These are phyloP conservation scores for Didymella sp. DNA, from an alignment of 2,329 filamentous ascomycete species.

Conservation along the genomic window DNA sequence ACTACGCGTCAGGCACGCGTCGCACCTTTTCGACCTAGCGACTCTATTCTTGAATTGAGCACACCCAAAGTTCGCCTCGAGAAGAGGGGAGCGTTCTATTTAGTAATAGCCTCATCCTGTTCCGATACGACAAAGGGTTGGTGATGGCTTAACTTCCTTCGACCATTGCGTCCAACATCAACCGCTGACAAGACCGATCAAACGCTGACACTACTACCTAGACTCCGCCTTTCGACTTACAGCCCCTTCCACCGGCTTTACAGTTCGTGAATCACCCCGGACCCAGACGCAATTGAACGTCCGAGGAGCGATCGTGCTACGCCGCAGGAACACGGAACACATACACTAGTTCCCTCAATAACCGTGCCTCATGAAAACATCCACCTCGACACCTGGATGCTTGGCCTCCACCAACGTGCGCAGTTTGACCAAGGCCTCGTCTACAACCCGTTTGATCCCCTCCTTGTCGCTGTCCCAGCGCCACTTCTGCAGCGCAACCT, in stretches of 20 bases:
- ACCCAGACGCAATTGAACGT: background rate
- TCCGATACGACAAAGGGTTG: background rate
- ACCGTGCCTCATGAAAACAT: conserved; percentile 1
- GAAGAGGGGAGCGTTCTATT: background rate
- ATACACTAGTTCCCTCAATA: background rate
- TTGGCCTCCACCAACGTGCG: background rate
- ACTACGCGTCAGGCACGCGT: background rate
- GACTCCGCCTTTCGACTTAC: background rate
- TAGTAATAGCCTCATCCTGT: background rate
- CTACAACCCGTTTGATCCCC: background rate
- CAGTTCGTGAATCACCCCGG: no score
- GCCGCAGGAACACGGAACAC: background rate
- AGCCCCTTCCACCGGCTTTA: background rate
- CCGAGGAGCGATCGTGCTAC: background rate
- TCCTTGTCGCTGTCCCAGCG: conserved; percentile 2
- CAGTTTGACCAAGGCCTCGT: background rate
- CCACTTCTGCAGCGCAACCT: conserved; percentile 10
- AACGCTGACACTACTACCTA: no score
- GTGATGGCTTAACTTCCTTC: background rate
- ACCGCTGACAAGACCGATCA: background rate
- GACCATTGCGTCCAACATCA: background rate
- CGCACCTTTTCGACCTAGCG: background rate
- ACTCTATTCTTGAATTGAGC: background rate
- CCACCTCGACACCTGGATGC: conserved; percentile 3
- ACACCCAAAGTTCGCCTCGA: background rate